Conservation (phyloP, 2,329 filamentous ascomycete genomes). For the Colletotrichum shisoi region DNA sequence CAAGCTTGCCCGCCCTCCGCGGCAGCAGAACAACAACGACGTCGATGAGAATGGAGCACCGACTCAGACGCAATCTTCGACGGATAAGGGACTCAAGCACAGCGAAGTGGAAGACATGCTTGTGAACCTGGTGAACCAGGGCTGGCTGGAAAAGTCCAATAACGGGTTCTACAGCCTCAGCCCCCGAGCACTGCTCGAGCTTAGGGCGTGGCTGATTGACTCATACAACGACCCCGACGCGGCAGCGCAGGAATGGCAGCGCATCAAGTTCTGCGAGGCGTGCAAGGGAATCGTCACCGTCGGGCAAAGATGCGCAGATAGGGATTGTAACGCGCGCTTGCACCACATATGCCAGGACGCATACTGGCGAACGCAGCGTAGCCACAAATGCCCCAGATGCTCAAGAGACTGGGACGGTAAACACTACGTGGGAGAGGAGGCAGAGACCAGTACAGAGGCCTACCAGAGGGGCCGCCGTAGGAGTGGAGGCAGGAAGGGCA, state of each 20-base stretch:
- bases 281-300: slow-evolving; percentile 90
- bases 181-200: slow-evolving; percentile 81
- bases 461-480: slow-evolving; percentile 56
- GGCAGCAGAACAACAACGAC: slow-evolving; percentile 47
- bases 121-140: slow-evolving; percentile 73
- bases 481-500: slow-evolving; percentile 49
- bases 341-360: slow-evolving; percentile 79
- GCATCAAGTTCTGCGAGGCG: slow-evolving; percentile 85
- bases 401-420: slow-evolving; percentile 58
- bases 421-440: slow-evolving; percentile 64
- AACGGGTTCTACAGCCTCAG: slow-evolving; percentile 78
- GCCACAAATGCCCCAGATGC: slow-evolving; percentile 71
- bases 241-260: slow-evolving; percentile 69
- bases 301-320: slow-evolving; percentile 77
- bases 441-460: slow-evolving; percentile 62
- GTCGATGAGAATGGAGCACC: slow-evolving; percentile 48
- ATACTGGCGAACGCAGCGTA: slow-evolving; percentile 73
- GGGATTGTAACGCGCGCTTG: slow-evolving; percentile 72
- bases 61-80: slow-evolving; percentile 46
- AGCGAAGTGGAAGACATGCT: slow-evolving; percentile 79
- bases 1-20: slow-evolving; percentile 67
- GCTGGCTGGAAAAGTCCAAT: slow-evolving; percentile 81
- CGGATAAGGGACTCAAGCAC: slow-evolving; percentile 71
- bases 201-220: slow-evolving; percentile 83
- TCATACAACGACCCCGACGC: slow-evolving; percentile 82